Base-by-base conservation (phyloP, 78 protist species). In the Dictyostelium firmibasis region DNA sequence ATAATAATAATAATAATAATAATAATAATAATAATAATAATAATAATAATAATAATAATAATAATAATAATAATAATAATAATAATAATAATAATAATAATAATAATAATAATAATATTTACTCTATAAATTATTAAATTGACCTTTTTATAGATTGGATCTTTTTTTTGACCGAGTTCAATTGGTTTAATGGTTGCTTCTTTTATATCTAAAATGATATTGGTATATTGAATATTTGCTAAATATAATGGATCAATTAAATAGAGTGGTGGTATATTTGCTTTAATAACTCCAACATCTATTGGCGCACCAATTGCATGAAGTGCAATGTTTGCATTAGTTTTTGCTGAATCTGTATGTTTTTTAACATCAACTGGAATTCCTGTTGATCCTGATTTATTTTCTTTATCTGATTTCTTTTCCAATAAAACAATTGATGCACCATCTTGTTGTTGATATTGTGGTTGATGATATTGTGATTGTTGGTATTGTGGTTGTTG, bases 281-380 rank as follows among this genome's bases (percentile, higher is more conserved):
- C 93, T 50, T 62, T 62, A 27, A 87, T 36, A 4, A 33, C 5
- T 69, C 47, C 62, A 4, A 20, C 6, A 27, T 60, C 75, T 1
- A 36, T 67, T 64, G 27, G 35, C 4, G 70, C 88, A 29, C 93
- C 93, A 78, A 87, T 87, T 8, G 93, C 44, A 14, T 57, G 36
- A 43, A 87, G 35, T 29, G 93, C 93, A 18, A 87, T 87, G n/a
- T 67, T 76, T 33, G 83, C 16, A 64, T 87, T 83, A n/a, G 93
- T 64, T 38, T 83, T 44, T 18, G 43, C 76, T 7, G 23, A 18
- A 27, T 81, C 75, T 53, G 72, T 29, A 27, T 81, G 86, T 81
- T 81, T 41, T 31, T 44, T 53, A 5, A 81, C 27, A 44, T 44
- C 27, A 5, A 14, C 38, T 79, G 38, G 60, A n/a, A 20, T 9